These are phyloP conservation scores for Puya raimondii DNA, from an alignment of 176 grass and related monocot genomes.

Conservation along the genomic window DNA sequence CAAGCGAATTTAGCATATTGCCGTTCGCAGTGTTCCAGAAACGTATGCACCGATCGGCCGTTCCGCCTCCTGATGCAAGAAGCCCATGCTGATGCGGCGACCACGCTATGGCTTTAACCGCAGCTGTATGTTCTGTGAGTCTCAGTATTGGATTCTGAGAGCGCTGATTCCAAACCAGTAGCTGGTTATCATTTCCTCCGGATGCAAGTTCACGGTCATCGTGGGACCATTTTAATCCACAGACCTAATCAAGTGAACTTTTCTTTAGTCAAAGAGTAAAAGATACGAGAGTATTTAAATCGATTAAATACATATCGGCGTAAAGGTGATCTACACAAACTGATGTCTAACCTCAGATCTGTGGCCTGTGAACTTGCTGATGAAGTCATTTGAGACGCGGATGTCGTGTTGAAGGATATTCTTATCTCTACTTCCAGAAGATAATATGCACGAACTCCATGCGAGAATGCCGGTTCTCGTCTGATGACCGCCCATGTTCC, in stretches of 20 bases:
- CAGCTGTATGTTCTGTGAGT: constrained; percentile 87
- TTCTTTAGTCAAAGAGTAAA: neutral
- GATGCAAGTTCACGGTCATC: constrained; percentile 94
- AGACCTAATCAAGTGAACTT: constrained; percentile 43
- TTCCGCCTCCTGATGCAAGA: constrained; percentile 88
- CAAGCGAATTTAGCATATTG: constrained; percentile 75
- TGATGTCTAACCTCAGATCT: constrained; percentile 68
- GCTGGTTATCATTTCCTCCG: constrained; percentile 94
- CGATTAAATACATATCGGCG: neutral
- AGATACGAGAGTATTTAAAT: neutral
- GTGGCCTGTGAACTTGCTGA: constrained; percentile 68
- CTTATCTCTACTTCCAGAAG: constrained; percentile 91
- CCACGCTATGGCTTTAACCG: constrained; percentile 93
- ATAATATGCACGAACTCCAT: constrained; percentile 90
- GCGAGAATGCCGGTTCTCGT: constrained; percentile 70
- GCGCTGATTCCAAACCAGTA: constrained; percentile 90
- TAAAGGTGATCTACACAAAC: neutral
- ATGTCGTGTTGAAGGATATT: constrained; percentile 89
- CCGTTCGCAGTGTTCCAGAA: constrained; percentile 96
- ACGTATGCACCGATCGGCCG: constrained; percentile 80
- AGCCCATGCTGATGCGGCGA: constrained; percentile 90
- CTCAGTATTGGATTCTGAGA: constrained; percentile 67
- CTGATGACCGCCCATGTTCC: constrained; percentile 80
- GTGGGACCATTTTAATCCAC: constrained; percentile 96
- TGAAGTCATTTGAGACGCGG: constrained; percentile 61